Evolutionary conservation across 2,329 filamentous ascomycete species (phyloP), one percentile per base, ranked within the genome.

Genomic region (Pseudogymnoascus sp.): DNA sequence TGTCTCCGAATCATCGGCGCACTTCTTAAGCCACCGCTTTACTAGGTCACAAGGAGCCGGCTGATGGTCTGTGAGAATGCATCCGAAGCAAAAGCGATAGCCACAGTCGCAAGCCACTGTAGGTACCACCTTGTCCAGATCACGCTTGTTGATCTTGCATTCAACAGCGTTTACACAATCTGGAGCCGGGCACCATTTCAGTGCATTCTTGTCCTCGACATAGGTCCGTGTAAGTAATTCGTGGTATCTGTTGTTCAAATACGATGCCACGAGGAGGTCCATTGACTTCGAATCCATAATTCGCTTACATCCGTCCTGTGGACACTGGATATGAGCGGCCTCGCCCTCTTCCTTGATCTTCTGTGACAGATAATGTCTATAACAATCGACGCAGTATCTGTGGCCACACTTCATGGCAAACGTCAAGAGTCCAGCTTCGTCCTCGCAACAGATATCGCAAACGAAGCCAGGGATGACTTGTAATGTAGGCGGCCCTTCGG

Each of bases 111-210:
- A 99, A 62, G 85, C 81, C 3, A 99, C 94, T 0, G 92, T 95
- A 0, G 94, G 94, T 0, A 99, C 94, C 23, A 96, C 82, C 66
- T 82, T 86, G 66, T 84, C 82, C 18, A 99, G 79, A 61, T 96
- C 91, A 70, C 90, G 91, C 75, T 88, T 87, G 76, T 95, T 96
- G 61, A 97, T 82, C 0, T 77, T 78, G 68, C 94, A 99, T 69
- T 97, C 89, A 52, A 99, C 78, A 10, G 92, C 94, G 69, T 94
- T 97, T 67, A 89, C 83, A 74, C 94, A 99, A 72, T 99, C 92
- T n/a, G 94, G 94, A 1, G 92, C 92, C 0, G 94, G 94, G 72
- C 94, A 99, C 94, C 94, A 99, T 72, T 95, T 96, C 62, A 97
- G 82, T 60, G 87, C 88, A 61, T 96, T 92, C 74, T 91, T 96